Evolutionary conservation across 2,329 filamentous ascomycete species (phyloP), one percentile per base, ranked within the genome.

Genomic region (Alternaria brassicicola): DNA sequence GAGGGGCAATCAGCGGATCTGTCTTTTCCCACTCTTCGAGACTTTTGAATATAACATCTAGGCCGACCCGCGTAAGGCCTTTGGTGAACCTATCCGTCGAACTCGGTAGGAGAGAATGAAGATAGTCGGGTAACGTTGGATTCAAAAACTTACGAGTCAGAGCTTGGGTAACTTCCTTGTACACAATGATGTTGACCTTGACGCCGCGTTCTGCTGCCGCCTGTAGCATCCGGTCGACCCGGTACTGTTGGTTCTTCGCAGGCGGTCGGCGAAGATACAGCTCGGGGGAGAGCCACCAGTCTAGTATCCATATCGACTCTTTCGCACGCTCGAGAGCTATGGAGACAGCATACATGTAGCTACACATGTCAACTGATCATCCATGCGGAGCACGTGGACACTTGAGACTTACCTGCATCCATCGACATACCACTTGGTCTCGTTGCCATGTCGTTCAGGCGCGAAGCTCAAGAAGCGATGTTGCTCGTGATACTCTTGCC

Each of bases 231-330:
- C 88, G 86, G 77, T 97, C 93, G 36, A 97, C 81, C 6, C 93
- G 88, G 74, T 96, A 97, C 67, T 89, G 83, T 75, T 96, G 89
- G 77, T 96, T 93, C 73, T 86, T 85, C 19, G 90, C 86, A 8
- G 92, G 92, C 2, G 93, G 93, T 23, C 93, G 86, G 65, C 93
- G 87, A 31, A 97, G 84, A 73, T 95, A 97, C 26, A 97, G 81
- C 78, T 97, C 93, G 1, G 93, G 92, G 54, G 89, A 93, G 64
- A 96, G 78, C 92, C 93, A 96, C 92, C 83, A 95, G 73, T 94
- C 91, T 41, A 96, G 80, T 64, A 96, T 96, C 84, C 90, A 93
- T 67, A 96, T 89, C 39, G 85, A 90, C 67, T 94, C 87, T 63
- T 82, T 84, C 3, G 92, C 92, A 70, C 86, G 88, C 78, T 95